These are phyloP conservation scores for Leishmania arabica DNA, from an alignment of 208 protist species.

Conservation along the genomic window DNA sequence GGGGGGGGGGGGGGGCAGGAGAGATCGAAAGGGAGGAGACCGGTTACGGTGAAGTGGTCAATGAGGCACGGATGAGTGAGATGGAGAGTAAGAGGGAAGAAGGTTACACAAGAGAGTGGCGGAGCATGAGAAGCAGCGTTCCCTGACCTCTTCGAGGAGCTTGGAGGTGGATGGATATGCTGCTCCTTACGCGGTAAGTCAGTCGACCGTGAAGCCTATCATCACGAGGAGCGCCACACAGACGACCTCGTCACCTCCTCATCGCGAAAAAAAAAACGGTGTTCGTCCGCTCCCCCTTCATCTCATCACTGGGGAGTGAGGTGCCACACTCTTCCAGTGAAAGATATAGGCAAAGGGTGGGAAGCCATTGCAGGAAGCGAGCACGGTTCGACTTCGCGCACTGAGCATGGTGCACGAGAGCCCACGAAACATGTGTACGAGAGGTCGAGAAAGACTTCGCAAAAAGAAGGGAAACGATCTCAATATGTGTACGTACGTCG, in stretches of 20 bases:
- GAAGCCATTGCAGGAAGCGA: neutral
- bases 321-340: neutral
- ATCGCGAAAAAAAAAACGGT: neutral
- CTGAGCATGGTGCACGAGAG: neutral
- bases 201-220: neutral
- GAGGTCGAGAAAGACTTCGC: neutral
- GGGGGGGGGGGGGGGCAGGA: neutral
- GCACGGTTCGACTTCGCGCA: neutral
- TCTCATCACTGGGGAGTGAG: neutral
- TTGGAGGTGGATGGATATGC: neutral
- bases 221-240: neutral
- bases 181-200: neutral
- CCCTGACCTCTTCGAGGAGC: neutral
- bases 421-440: neutral
- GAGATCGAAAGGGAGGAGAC: neutral
- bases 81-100: neutral
- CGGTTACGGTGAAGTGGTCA: neutral
- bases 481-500: neutral
- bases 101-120: neutral
- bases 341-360: neutral
- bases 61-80: neutral
- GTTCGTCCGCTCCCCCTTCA: neutral
- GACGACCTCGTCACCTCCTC: neutral
- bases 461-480: neutral
- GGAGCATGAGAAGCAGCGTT: neutral